Percentiles rank a stretch among this genome's conserved stretches.
Conservation (phyloP, 2,329 filamentous ascomycete genomes). For the Fusarium anguioides region DNA sequence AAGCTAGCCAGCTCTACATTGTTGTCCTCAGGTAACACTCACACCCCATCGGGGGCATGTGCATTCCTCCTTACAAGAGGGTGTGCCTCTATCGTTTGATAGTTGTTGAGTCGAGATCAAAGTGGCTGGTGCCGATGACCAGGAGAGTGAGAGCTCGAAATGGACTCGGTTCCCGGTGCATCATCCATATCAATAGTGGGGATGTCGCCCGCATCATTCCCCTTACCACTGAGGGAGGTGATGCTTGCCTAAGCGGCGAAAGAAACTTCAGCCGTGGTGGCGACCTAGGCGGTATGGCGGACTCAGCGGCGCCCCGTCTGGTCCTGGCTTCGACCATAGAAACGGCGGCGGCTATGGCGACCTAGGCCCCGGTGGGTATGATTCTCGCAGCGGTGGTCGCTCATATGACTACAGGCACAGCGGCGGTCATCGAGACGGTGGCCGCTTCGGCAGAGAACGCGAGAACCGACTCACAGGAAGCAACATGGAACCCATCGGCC, state of each 20-base stretch:
- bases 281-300: slow-evolving; percentile 63
- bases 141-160: no score
- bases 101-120: no score
- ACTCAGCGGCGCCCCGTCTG: slow-evolving; percentile 69
- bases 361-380: slow-evolving; percentile 69
- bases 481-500: slow-evolving; percentile 86
- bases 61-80: no score
- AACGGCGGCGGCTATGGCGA: slow-evolving; percentile 57
- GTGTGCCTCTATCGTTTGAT: no score
- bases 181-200: no score
- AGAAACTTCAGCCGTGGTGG: slow-evolving; percentile 53
- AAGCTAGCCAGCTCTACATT: no score
- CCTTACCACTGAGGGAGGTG: no score
- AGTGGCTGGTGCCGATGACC: no score
- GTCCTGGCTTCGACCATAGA: slow-evolving; percentile 63
- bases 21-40: no score
- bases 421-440: slow-evolving; percentile 60
- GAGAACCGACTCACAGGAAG: slow-evolving; percentile 72
- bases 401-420: slow-evolving; percentile 37
- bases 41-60: no score
- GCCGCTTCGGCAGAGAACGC: slow-evolving; percentile 54
- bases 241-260: slow-evolving; percentile 56
- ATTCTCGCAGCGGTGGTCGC: slow-evolving; percentile 51
- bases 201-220: no score
- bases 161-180: no score